Evolutionary conservation across 352 stramenopile genomes (phyloP).

Genomic region (Pythium sukuiense): DNA sequence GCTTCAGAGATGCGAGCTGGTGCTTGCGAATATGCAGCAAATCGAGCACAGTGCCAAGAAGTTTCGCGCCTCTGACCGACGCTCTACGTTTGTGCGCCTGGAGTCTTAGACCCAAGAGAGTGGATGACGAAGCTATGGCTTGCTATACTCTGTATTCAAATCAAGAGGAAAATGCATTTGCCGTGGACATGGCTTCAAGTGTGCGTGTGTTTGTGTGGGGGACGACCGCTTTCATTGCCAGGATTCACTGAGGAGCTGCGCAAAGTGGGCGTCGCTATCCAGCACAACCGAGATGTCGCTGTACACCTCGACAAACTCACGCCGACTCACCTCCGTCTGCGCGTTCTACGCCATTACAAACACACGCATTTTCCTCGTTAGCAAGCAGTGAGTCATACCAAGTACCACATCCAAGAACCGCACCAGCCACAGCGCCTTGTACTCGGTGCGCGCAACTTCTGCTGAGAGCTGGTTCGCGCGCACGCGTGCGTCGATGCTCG

Average conservation of each 20-base stretch:
- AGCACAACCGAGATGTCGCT: slow-evolving; percentile 64
- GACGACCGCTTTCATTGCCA: slow-evolving; percentile 42
- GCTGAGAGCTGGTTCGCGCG: slow-evolving; percentile 35
- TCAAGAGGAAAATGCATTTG: neutral
- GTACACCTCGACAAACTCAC: slow-evolving; percentile 76
- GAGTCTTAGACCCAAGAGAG: neutral
- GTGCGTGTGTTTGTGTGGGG: too few relatives aligned
- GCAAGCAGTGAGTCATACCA: too few relatives aligned
- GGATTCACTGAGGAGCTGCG: slow-evolving; percentile 65
- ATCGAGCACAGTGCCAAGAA: slow-evolving; percentile 40
- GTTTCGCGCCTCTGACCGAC: slow-evolving; percentile 7
- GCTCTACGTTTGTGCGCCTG: neutral
- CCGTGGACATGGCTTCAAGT: too few relatives aligned
- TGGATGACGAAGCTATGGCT: neutral
- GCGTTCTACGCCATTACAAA: slow-evolving; percentile 6
- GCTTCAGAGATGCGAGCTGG: slow-evolving; percentile 44
- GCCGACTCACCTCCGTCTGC: slow-evolving; percentile 37
- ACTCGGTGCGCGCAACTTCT: slow-evolving; percentile 40
- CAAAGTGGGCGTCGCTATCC: slow-evolving; percentile 57
- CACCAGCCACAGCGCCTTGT: slow-evolving; percentile 51
- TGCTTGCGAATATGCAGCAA: slow-evolving; percentile 40
- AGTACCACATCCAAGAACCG: neutral
- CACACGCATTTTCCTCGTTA: too few relatives aligned
- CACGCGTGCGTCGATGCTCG: slow-evolving; percentile 61
- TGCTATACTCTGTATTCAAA: neutral